Evolutionary conservation across 352 stramenopile species (phyloP).

Genomic region (Phytophthora pisi): DNA sequence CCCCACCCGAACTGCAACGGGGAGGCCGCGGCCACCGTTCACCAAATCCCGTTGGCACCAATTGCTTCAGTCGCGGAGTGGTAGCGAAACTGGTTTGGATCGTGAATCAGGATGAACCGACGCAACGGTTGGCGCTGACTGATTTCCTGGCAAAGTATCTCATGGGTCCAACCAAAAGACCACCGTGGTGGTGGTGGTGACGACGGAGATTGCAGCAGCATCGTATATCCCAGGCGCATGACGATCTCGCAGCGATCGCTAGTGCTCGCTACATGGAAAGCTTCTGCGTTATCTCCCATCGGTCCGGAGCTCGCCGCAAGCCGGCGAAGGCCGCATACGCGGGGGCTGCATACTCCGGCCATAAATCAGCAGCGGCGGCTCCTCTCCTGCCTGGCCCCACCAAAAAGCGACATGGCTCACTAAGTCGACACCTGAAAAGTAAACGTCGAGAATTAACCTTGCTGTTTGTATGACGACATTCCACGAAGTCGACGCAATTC

Average conservation of each 20-base stretch:
- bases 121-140: not conserved
- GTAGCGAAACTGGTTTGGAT: conserved; percentile 30
- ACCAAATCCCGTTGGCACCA: conserved; percentile 15
- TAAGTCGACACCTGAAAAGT: conserved; percentile 31
- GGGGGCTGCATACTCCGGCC: conserved; percentile 22
- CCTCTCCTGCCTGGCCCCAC: conserved; percentile 27
- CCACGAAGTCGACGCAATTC: not conserved
- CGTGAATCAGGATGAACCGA: conserved; percentile 30
- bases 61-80: conserved; percentile 25
- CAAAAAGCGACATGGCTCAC: conserved; percentile 25
- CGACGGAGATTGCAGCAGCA: not conserved
- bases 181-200: not conserved
- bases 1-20: not conserved
- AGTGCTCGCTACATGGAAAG: conserved; percentile 2
- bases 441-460: not conserved
- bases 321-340: conserved; percentile 11
- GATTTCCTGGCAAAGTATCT: not conserved
- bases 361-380: conserved; percentile 42
- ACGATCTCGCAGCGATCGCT: conserved; percentile 14
- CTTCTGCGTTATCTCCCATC: conserved; percentile 14
- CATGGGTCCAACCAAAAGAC: not conserved
- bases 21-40: no score
- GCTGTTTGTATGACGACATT: conserved; percentile 11
- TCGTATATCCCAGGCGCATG: conserved; percentile 12
- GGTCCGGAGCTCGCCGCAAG: conserved; percentile 15